Percentiles rank a stretch among this genome's conserved stretches.
Conservation (phyloP, 345 rosid species). For the Ceriops decandra region DNA sequence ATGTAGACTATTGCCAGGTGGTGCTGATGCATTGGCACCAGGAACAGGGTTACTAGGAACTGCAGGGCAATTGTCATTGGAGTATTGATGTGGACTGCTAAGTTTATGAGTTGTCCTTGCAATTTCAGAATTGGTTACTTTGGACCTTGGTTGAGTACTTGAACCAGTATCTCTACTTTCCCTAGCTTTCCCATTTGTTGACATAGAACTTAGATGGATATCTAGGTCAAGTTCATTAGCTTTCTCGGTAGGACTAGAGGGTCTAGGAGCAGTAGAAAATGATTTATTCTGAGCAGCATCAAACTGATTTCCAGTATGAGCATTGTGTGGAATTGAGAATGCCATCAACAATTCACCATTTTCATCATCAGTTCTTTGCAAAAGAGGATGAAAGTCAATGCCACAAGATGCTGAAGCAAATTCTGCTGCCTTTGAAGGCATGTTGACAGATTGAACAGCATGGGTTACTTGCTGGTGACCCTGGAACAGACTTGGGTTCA, state of each 20-base stretch:
- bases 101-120: conserved; percentile 24
- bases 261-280: conserved; percentile 23
- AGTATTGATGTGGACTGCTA: conserved; percentile 13
- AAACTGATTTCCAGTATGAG: conserved; percentile 31
- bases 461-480: conserved; percentile 49
- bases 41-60: conserved; percentile 21
- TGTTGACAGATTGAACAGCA: conserved; percentile 31
- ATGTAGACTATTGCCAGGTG: conserved; percentile 25
- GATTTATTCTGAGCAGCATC: conserved; percentile 34
- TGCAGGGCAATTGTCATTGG: conserved; percentile 21
- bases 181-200: conserved; percentile 35
- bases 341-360: conserved; percentile 24
- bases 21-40: conserved; percentile 28
- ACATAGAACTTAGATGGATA: conserved; percentile 65
- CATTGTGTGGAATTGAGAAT: conserved; percentile 29
- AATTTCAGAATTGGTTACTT: conserved; percentile 17
- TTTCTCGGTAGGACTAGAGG: conserved; percentile 36
- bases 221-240: conserved; percentile 58
- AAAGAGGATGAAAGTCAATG: conserved; percentile 84
- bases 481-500: conserved; percentile 70
- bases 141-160: conserved; percentile 19
- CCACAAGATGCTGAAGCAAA: conserved; percentile 39
- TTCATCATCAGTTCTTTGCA: conserved; percentile 56
- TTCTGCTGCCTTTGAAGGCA: conserved; percentile 41
- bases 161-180: conserved; percentile 31